Evolutionary conservation across 2,329 filamentous ascomycete species (phyloP), one percentile per base, ranked within the genome.

Genomic region (Magnaporthales sp.): DNA sequence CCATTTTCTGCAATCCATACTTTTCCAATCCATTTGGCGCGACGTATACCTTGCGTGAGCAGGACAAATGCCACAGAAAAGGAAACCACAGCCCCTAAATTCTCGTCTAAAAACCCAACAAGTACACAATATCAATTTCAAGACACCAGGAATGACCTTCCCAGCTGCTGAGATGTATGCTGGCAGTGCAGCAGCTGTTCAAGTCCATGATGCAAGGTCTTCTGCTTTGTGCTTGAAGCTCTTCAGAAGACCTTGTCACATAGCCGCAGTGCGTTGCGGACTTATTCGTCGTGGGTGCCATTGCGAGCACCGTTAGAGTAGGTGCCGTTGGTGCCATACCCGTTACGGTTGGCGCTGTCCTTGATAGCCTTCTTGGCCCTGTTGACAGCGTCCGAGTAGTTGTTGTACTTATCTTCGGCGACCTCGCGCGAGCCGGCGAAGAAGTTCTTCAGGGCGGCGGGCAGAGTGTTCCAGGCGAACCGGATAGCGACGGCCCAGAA

Each of bases 401-500:
- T 15, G 60, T 31, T 62, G 32, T 54, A 38, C 30, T 63, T 27
- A 4, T 30, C 27, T 15, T 22, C 38, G 27, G 30, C 63, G 15
- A 15, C 46, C 24, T 30, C 46, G n/a, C 13, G 46, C 24, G 31
- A 27, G 15, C 26, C 9, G 26, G 54, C 58, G 64, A 66, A 32
- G 22, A 56, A 60, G 11, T 29, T 26, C 64, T 38, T 61, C 26
- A 66, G n/a, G 19, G n/a, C 10, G 4, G 30, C 26, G 64, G 64
- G 64, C 15, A 66, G 64, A n/a, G 54, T 54, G 54, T 15, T 38
- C 51, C 51, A 66, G 46, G 38, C 65, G 60, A 66, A 58, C 4
- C 46, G 61, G 1, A 61, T 46, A 10, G 38, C 65, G 19, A 63
- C 60, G 22, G 24, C 65, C 65, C 65, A 66, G 60, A 24, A n/a